Evolutionary conservation across 495 filamentous ascomycete species (phyloP).

Genomic region (Neurospora intermedia): DNA sequence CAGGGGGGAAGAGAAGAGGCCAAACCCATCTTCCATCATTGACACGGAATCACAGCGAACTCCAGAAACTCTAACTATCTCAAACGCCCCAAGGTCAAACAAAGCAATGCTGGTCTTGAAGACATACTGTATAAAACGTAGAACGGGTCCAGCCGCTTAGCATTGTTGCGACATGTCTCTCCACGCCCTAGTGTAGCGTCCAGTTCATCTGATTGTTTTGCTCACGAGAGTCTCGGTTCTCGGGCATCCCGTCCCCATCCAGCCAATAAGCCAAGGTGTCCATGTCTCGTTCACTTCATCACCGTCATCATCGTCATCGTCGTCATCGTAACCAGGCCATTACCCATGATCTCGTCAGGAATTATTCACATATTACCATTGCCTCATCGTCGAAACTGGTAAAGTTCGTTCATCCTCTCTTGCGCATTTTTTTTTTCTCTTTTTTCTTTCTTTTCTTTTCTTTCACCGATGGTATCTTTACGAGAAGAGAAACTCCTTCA

Average conservation of each 20-base stretch:
- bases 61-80: neutral
- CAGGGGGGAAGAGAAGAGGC: neutral
- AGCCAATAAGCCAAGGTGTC: neutral
- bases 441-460: neutral
- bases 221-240: neutral
- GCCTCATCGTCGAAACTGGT: constrained; percentile 5
- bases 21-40: neutral
- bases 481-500: constrained; percentile 48
- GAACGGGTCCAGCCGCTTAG: neutral
- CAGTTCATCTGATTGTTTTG: neutral
- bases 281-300: neutral
- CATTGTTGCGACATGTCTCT: neutral
- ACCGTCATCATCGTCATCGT: neutral
- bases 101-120: neutral
- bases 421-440: neutral
- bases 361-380: constrained; percentile 21
- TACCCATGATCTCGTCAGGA: neutral
- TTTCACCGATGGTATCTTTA: constrained; percentile 14
- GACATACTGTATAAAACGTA: neutral
- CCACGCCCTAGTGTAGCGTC: neutral
- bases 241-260: neutral
- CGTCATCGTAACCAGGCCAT: neutral
- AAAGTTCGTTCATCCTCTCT: neutral
- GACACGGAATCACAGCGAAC: neutral
- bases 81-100: neutral